Evolutionary conservation across 345 rosid genomes (phyloP).

Genomic region (Geranium rotundifolium): DNA sequence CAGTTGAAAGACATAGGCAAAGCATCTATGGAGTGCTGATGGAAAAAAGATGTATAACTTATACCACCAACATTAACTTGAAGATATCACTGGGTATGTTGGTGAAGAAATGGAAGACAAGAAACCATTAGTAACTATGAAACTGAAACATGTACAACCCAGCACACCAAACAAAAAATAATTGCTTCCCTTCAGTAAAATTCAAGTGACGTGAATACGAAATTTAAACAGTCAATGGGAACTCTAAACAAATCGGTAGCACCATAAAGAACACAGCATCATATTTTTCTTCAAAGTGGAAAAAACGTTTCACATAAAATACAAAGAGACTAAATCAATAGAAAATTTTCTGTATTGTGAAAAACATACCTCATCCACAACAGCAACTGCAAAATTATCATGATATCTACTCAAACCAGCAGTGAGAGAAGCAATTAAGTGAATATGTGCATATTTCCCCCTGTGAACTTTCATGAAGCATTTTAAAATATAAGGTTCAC

Average conservation of each 20-base stretch:
- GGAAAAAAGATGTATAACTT: too few relatives aligned
- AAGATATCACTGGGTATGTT: too few relatives aligned
- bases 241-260: background rate
- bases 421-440: slow-evolving; percentile 93
- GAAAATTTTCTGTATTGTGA: background rate
- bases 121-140: too few relatives aligned
- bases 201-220: background rate
- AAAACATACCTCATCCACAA: slow-evolving; percentile 88
- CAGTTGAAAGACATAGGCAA: too few relatives aligned
- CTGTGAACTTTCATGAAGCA: slow-evolving; percentile 96
- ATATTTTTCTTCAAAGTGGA: background rate
- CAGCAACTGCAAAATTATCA: slow-evolving; percentile 94
- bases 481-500: slow-evolving; percentile 82
- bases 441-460: slow-evolving; percentile 97
- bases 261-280: background rate
- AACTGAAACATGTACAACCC: too few relatives aligned
- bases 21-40: too few relatives aligned
- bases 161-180: too few relatives aligned
- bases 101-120: too few relatives aligned
- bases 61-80: too few relatives aligned
- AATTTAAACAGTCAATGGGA: too few relatives aligned
- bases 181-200: background rate
- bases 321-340: background rate
- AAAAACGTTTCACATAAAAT: too few relatives aligned
- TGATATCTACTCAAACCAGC: slow-evolving; percentile 96